phyloP scores from a whole-genome alignment of 169 alveolate species.

The Perkinsus marinus region DNA sequence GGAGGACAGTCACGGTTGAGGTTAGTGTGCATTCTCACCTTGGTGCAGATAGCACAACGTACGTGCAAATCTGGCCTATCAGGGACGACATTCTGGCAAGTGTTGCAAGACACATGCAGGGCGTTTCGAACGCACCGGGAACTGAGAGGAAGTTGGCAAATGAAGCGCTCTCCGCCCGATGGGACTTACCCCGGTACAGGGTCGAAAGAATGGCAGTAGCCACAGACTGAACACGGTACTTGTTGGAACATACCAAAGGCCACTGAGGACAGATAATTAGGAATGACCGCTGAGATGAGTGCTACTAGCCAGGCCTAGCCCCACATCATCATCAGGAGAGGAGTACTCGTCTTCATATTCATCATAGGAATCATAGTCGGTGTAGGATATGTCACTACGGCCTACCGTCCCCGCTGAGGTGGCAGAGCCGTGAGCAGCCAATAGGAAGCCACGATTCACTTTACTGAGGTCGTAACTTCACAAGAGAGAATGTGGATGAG shows the following conservation, averaged over 20 bases:
- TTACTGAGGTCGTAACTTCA: not conserved
- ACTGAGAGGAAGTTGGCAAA: not conserved
- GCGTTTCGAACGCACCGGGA: not conserved
- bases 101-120: not conserved
- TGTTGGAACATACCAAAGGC: no score
- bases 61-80: constrained; percentile 1
- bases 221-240: no score
- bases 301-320: no score
- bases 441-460: not conserved
- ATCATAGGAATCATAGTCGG: not conserved
- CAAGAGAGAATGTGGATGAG: not conserved
- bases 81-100: constrained; percentile 1
- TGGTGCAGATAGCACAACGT: not conserved
- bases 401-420: not conserved
- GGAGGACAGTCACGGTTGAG: not conserved
- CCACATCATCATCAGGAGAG: no score
- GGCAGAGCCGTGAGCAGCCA: not conserved
- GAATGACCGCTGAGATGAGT: no score
- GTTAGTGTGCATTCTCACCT: not conserved
- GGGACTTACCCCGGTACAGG: no score
- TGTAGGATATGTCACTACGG: not conserved
- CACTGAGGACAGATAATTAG: no score
- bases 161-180: no score
- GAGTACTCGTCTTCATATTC: not conserved
- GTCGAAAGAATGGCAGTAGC: no score